A percentile compares a stretch with the other conserved stretches of the same genome.
phyloP scores from a whole-genome alignment of 257 asterid species.

The Cruciata laevipes region DNA sequence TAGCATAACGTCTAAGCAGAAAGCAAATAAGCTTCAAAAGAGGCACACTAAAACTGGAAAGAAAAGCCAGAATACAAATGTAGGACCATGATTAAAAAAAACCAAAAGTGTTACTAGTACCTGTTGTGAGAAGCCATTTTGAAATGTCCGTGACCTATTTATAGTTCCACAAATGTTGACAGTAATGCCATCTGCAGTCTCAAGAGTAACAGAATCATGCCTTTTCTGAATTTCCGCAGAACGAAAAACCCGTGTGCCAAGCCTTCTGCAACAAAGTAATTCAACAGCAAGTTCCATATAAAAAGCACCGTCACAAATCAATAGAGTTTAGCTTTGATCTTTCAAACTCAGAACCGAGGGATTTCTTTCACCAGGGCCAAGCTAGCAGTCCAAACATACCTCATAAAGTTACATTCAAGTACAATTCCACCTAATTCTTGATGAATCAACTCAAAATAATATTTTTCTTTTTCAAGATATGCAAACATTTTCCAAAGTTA shows the following conservation, averaged over 20 bases:
- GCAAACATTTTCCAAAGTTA: background rate
- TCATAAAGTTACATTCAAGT: no score
- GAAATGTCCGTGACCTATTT: conserved; percentile 41
- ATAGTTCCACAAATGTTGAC: conserved; percentile 45
- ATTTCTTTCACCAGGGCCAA: background rate
- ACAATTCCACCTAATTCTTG: background rate
- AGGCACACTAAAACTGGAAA: background rate
- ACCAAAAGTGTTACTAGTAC: conserved; percentile 22
- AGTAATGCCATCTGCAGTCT: conserved; percentile 54
- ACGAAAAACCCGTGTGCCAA: conserved; percentile 35
- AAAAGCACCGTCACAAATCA: no score
- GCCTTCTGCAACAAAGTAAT: conserved; percentile 31
- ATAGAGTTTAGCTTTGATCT: background rate
- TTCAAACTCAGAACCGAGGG: background rate
- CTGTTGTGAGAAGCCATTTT: conserved; percentile 58
- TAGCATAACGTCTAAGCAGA: background rate
- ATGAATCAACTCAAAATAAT: background rate
- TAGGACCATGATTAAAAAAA: background rate
- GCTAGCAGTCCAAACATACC: background rate
- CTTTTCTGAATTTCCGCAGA: conserved; percentile 55
- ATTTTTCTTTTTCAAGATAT: background rate
- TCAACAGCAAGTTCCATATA: conserved; percentile 10
- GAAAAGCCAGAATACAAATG: background rate
- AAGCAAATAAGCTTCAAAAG: background rate
- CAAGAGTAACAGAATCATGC: conserved; percentile 47